These are phyloP conservation scores for Auricularia sp. DNA, from an alignment of 768 basidiomycete species.

Conservation along the genomic window DNA sequence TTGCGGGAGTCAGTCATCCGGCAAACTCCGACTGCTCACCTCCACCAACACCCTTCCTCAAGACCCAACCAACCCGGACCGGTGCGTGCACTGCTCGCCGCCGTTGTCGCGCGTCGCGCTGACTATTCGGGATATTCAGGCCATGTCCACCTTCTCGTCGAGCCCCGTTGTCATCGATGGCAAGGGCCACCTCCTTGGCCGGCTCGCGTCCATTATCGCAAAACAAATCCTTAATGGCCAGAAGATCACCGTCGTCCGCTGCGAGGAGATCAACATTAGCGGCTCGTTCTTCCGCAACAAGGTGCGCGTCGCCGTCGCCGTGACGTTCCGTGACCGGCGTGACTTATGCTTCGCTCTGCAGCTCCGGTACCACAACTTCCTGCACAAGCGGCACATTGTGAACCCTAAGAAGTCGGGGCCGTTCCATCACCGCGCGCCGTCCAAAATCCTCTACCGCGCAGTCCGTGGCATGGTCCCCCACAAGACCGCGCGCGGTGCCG, in stretches of 20 bases:
- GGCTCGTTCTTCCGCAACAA: conserved; percentile 99
- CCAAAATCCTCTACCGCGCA: conserved; percentile 95
- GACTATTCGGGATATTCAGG: neutral
- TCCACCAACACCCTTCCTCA: neutral
- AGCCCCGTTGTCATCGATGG: conserved; percentile 99
- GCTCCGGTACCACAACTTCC: conserved; percentile 99
- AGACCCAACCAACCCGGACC: neutral
- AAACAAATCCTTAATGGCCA: conserved; percentile 97
- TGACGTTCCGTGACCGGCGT: neutral
- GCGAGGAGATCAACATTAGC: conserved; percentile 99
- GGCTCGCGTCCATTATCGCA: conserved; percentile 95
- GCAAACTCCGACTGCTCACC: neutral
- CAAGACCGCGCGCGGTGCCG: conserved; percentile 91
- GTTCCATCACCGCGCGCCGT: conserved; percentile 98
- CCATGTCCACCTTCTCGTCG: conserved; percentile 93
- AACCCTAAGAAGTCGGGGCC: conserved; percentile 99
- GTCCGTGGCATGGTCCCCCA: conserved; percentile 99
- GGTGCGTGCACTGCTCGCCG: neutral
- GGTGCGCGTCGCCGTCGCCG: conserved; percentile 38
- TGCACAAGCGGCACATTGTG: conserved; percentile 98
- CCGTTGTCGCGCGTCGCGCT: neutral
- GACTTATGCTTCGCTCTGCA: conserved; percentile 21
- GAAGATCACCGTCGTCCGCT: conserved; percentile 99
- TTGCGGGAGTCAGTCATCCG: too few relatives aligned
- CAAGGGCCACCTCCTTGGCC: conserved; percentile 99